Base-by-base conservation (phyloP, 441 rosid genomes). In the Hypseocharis bilobata region DNA sequence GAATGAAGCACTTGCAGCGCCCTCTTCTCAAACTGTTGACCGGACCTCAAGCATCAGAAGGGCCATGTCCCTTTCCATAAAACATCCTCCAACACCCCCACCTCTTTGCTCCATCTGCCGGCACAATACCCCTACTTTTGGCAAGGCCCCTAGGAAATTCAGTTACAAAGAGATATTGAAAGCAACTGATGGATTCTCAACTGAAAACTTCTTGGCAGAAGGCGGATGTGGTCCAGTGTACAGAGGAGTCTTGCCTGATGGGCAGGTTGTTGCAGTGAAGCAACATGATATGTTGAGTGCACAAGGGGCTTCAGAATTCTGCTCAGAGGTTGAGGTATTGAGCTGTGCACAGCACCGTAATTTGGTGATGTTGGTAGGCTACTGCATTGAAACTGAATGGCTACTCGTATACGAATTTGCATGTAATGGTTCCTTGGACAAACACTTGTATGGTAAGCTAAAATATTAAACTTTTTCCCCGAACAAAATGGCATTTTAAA, bases 321-420 rank as follows among this genome's bases (percentile, higher is more conserved):
- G 79, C 70, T 79, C 83, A 4, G 85, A 84, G 66, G 84, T 82
- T 49, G 82, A 82, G 61, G 79, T 84, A n/a, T 74, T 84, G 79
- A 77, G 85, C 75, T 78, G 82, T 74, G 85, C 85, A 51, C 88
- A 78, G 73, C 88, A 84, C 32, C 59, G 76, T 62, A 84, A 84
- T 73, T 74, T 82, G 63, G 86, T 84, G 65, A 78, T 71, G 81
- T 47, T 82, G 65, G 70, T 84, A n/a, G 88, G 88, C 42, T 84
- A 78, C 57, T 84, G 88, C 77, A 72, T 76, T 4, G 85, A 80
- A 63, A 77, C 52, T 22, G 77, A 77, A 26, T 80, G 84, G 82
- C 75, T 84, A 25, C 83, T 84, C 25, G 69, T 84, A 36, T 84
- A 82, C 22, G 85, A 84, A 68, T 82, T 72, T 60, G 82, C 77